Evolutionary conservation across 495 filamentous ascomycete species (phyloP), one percentile per base, ranked within the genome.

Genomic region (Penicillium turbatum): DNA sequence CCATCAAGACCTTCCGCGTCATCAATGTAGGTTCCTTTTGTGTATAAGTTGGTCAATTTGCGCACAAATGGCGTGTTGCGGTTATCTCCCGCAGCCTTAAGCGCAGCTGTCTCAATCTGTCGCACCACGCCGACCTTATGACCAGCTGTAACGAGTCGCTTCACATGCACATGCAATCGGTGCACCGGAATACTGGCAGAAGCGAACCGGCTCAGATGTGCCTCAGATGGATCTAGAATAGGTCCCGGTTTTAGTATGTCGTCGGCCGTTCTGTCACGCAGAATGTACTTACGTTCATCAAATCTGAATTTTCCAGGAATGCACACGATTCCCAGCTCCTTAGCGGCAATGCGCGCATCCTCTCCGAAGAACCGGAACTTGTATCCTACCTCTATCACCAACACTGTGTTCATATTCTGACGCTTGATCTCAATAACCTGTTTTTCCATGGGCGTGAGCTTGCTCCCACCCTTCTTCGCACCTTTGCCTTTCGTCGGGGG

Each of bases 281-380:
- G 6, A 24, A 27, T 7, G 19, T 1, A 72, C 78, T 59, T 76
- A 85, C 82, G 91, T 60, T 99, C 92, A 66, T 99, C 93, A 56
- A 89, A 99, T 60, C 95, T 74, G 59, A 92, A 84, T 64, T 96
- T 99, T 8, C 93, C 93, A 1, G 93, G 93, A 59, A 97, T 97
- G 63, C 93, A 99, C 32, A 97, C 88, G 61, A 99, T 97, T 52
- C 87, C 87, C 53, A 99, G 73, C 64, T 92, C 90, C 65, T 93
- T 96, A 6, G 91, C 87, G 13, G 93, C 95, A 50, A 84, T 80
- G 51, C 90, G 81, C 6, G 93, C 93, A 75, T 99, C 93, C 62
- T 97, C 92, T n/a, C 95, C 93, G 62, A 95, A 96, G 75, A 99
- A 96, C 37, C 86, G 82, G 74, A 93, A 99, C 67, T 99, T 99